A percentile compares a stretch with the other conserved stretches of the same genome.
phyloP scores from a whole-genome alignment of 2,329 filamentous ascomycete species.

The Aspergillus hortae region DNA sequence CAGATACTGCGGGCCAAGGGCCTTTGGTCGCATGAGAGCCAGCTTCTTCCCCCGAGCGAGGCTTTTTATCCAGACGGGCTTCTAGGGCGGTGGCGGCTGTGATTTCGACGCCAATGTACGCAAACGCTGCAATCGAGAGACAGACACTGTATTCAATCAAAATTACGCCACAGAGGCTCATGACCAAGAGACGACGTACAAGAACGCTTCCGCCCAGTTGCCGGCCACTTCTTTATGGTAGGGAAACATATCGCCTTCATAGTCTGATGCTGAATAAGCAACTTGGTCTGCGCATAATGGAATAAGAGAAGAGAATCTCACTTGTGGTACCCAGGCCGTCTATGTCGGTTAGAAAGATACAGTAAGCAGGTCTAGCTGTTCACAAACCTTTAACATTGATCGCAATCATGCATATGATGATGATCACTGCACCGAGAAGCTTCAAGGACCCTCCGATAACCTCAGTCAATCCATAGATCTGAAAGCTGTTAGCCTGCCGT shows the following conservation, averaged over 20 bases:
- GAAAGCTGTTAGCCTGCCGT: not conserved
- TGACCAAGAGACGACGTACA: slow-evolving; percentile 16
- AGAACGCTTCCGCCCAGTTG: slow-evolving; percentile 21
- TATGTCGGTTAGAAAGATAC: too few species aligned
- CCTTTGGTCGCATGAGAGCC: not conserved
- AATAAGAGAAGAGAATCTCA: not conserved
- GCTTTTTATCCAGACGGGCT: slow-evolving; percentile 19
- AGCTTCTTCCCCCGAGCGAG: not conserved
- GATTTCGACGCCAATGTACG: slow-evolving; percentile 33
- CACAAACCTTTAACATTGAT: slow-evolving; percentile 22
- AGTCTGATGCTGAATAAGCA: slow-evolving; percentile 3
- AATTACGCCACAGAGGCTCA: not conserved
- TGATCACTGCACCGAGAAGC: slow-evolving; percentile 14
- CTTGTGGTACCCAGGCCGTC: too few species aligned
- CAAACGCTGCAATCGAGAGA: slow-evolving; percentile 29
- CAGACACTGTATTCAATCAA: slow-evolving; percentile 17
- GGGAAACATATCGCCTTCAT: slow-evolving; percentile 12
- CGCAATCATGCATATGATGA: slow-evolving; percentile 16
- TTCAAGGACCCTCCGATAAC: slow-evolving; percentile 21
- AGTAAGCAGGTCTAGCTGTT: not conserved
- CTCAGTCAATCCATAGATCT: slow-evolving; percentile 22
- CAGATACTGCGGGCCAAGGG: slow-evolving; percentile 12
- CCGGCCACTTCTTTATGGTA: slow-evolving; percentile 20
- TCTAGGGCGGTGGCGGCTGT: slow-evolving; percentile 33
- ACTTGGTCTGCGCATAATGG: not conserved